Conservation (phyloP, 192 early-diverging fungal species). For the Entomortierella parvispora region DNA sequence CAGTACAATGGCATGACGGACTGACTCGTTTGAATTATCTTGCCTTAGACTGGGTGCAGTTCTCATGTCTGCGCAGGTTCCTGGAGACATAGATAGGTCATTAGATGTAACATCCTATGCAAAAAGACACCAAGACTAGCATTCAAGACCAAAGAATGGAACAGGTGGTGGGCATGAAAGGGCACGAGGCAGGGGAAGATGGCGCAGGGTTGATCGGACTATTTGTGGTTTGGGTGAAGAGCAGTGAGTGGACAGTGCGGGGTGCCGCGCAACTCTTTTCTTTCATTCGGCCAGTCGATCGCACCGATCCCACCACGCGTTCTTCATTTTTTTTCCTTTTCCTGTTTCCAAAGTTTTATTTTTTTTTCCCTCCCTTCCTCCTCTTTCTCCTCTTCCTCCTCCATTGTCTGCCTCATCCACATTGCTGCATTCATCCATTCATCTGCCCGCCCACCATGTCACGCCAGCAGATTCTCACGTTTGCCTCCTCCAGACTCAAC, state of each 20-base stretch:
- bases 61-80: conserved; percentile 43
- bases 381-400: neutral
- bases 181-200: too few species aligned
- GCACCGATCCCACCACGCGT: too few species aligned
- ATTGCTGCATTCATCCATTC: neutral
- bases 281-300: neutral
- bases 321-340: neutral
- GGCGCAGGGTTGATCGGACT: too few species aligned
- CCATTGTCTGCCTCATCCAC: neutral
- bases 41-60: conserved; percentile 35
- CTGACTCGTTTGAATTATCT: neutral
- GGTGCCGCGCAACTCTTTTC: neutral
- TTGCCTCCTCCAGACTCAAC: conserved; percentile 29
- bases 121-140: too few species aligned
- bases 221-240: too few species aligned
- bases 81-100: conserved; percentile 19
- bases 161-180: too few species aligned
- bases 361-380: neutral
- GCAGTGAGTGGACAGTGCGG: too few species aligned
- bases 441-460: conserved; percentile 9
- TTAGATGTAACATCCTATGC: too few species aligned
- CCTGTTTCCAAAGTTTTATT: neutral
- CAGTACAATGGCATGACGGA: neutral
- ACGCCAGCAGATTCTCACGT: conserved; percentile 34
- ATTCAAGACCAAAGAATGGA: too few species aligned